phyloP scores from a whole-genome alignment of 371 early-diverging fungal species.

The Mucor indicus region DNA sequence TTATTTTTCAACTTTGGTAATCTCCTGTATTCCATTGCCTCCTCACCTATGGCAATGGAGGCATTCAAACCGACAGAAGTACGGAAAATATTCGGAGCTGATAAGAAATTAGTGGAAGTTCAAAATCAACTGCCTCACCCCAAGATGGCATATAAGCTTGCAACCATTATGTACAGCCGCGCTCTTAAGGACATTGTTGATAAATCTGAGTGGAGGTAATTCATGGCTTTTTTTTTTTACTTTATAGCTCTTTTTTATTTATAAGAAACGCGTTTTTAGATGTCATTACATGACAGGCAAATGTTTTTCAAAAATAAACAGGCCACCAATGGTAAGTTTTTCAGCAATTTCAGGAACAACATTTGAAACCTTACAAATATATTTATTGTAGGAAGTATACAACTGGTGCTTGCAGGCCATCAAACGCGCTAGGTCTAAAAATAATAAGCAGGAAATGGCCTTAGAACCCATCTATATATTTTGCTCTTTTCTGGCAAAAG shows the following conservation, averaged over 20 bases:
- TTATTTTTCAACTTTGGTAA: slow-evolving; percentile 62
- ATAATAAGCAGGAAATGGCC: slow-evolving; percentile 50
- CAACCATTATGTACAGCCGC: slow-evolving; percentile 29
- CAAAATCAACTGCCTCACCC: slow-evolving; percentile 15
- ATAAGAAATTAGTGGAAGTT: slow-evolving; percentile 8
- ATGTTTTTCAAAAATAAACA: slow-evolving; percentile 53
- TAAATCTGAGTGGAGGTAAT: slow-evolving; percentile 43
- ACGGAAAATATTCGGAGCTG: slow-evolving; percentile 3
- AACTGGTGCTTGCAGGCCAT: slow-evolving; percentile 45
- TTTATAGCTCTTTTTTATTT: not conserved
- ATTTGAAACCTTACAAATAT: not conserved
- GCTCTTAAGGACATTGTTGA: slow-evolving; percentile 34
- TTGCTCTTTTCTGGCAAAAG: slow-evolving; percentile 56
- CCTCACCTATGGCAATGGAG: slow-evolving; percentile 66
- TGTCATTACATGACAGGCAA: slow-evolving; percentile 62
- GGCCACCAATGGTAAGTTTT: slow-evolving; percentile 42
- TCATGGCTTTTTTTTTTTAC: not conserved
- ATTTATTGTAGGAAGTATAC: slow-evolving; percentile 32
- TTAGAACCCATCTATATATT: slow-evolving; percentile 60
- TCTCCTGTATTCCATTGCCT: slow-evolving; percentile 61
- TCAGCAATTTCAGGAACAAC: not conserved
- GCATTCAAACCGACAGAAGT: slow-evolving; percentile 29
- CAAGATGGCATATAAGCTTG: slow-evolving; percentile 42
- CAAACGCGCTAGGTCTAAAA: slow-evolving; percentile 37
- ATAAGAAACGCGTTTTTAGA: slow-evolving; percentile 27